Percentiles rank a stretch among this genome's conserved stretches.
Conservation (phyloP, 1,284 basidiomycete genomes). For the Cutaneotrichosporon sp. region DNA sequence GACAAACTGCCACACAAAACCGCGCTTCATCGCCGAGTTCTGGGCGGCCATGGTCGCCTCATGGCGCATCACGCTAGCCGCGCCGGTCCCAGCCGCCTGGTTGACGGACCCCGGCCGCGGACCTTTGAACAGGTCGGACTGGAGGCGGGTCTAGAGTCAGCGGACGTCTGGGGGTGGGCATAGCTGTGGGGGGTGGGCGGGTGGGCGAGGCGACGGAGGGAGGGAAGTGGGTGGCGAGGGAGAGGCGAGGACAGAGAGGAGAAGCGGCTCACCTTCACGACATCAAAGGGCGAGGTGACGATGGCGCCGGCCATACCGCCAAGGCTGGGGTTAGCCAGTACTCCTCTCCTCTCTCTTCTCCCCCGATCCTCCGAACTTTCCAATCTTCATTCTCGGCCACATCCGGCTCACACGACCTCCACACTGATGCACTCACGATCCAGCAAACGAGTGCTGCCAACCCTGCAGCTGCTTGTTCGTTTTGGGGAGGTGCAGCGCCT, state of each 20-base stretch:
- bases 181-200: too few species aligned
- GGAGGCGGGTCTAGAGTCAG: conserved; percentile 69
- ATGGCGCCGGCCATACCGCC: conserved; percentile 98
- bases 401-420: conserved; percentile 12
- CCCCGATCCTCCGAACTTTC: background rate
- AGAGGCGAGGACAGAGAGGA: too few species aligned
- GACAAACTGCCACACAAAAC: conserved; percentile 86
- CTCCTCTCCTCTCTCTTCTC: background rate
- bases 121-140: conserved; percentile 75
- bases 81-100: conserved; percentile 12
- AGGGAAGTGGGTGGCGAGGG: too few species aligned
- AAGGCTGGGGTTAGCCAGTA: conserved; percentile 59
- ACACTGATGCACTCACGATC: conserved; percentile 72
- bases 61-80: conserved; percentile 21
- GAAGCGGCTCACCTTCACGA: conserved; percentile 69
- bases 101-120: conserved; percentile 3
- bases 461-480: conserved; percentile 63
- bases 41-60: conserved; percentile 19
- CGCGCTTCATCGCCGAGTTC: conserved; percentile 37
- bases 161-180: too few species aligned
- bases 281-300: conserved; percentile 95
- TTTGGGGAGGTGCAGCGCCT: conserved; percentile 10
- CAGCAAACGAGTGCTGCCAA: conserved; percentile 81
- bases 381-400: background rate
- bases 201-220: too few species aligned